These are phyloP conservation scores for Solanum paucissectum DNA, from an alignment of 257 asterid genomes.

Conservation along the genomic window DNA sequence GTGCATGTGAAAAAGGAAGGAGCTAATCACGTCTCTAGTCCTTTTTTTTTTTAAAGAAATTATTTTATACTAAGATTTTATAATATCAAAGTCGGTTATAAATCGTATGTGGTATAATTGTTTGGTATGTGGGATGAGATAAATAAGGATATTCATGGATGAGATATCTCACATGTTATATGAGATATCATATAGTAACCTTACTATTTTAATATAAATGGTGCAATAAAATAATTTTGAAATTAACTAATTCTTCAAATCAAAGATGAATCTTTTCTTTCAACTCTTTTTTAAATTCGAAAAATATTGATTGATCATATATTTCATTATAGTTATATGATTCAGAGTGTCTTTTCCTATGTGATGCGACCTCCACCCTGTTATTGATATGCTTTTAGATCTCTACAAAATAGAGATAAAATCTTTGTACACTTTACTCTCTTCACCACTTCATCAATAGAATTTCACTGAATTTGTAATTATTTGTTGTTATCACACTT, in stretches of 20 bases:
- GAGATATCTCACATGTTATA: background rate
- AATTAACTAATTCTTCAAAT: background rate
- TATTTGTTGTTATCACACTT: background rate
- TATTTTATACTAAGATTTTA: background rate
- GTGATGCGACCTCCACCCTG: too few species aligned
- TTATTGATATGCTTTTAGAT: background rate
- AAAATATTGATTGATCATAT: too few species aligned
- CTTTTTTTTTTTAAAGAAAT: too few species aligned
- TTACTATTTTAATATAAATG: background rate
- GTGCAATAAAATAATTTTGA: accelerated
- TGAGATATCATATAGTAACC: background rate
- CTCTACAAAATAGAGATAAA: background rate
- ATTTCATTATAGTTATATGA: too few species aligned
- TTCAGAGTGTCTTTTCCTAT: background rate
- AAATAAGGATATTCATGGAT: too few species aligned
- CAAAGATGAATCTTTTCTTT: background rate
- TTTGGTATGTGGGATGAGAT: too few species aligned
- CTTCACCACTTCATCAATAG: too few species aligned
- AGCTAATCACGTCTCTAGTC: slow-evolving; percentile 11
- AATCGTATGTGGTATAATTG: background rate
- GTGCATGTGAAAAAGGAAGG: slow-evolving; percentile 10
- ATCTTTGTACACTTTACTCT: background rate
- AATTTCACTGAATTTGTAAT: background rate
- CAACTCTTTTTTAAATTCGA: too few species aligned
- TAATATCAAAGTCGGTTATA: background rate